Evolutionary conservation across 768 basidiomycete genomes (phyloP), one percentile per base, ranked within the genome.

Genomic region (Russula griseocarnosa): DNA sequence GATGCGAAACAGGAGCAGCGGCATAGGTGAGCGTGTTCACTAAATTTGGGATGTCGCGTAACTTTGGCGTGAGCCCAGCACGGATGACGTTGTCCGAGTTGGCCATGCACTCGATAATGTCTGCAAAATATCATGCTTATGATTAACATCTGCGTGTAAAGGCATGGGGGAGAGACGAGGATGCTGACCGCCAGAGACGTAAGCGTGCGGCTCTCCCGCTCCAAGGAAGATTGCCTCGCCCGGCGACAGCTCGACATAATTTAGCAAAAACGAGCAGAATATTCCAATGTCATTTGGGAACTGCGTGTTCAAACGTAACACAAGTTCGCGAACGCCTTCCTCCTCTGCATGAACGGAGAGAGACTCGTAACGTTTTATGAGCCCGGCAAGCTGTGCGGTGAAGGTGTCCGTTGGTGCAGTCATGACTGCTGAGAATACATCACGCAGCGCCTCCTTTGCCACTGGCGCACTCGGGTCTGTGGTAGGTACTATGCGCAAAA

Each of bases 41-140:
- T 49, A 99, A 86, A 67, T 96, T 98, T 11, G 87, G 86, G 40
- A 99, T 86, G 73, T 99, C 97, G 58, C 97, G 87, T 36, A 92
- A 82, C 76, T 99, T 99, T 2, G 97, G 96, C 0, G 97, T 99
- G 46, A 99, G 85, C 16, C 97, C 97, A 8, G 97, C 97, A 36
- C 97, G 92, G 67, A 99, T 95, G 74, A 99, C 97, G 74, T 98
- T 98, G 78, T 99, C 97, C 0, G 93, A 95, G 66, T 95, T 95
- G 28, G 96, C 96, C 95, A 98, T 98, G 78, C 94, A 96, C 73
- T 98, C 97, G 72, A 98, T 93, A 74, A 95, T 95, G 72, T 99
- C 96, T 96, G 70, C 5, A 46, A 34, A 3, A 16, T 34, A 14
- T 34, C 11, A 16, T 5, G 10, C 40, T 13, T 26, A 46, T 14